These are phyloP conservation scores for Lactarius sanguifluus DNA, from an alignment of 768 basidiomycete species.

Conservation along the genomic window DNA sequence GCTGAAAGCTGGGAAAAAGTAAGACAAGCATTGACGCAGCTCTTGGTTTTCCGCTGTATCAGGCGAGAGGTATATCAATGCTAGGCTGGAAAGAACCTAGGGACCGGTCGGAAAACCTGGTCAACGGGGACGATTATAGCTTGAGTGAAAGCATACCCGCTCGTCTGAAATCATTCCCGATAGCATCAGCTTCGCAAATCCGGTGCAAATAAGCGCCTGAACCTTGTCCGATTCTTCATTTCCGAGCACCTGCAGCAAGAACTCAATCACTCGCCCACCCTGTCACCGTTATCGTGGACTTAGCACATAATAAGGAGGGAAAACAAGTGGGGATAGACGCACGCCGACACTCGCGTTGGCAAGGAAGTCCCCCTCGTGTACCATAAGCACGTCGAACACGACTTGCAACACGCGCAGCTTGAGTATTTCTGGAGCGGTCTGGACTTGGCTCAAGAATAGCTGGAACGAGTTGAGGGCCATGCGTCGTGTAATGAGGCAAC, in stretches of 20 bases:
- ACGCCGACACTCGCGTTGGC: slow-evolving; percentile 41
- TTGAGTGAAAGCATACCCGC: slow-evolving; percentile 43
- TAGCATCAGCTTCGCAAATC: slow-evolving; percentile 83
- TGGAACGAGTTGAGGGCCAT: slow-evolving; percentile 70
- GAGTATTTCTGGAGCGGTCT: slow-evolving; percentile 61
- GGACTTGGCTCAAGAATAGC: slow-evolving; percentile 76
- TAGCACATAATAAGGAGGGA: background rate
- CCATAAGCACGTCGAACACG: slow-evolving; percentile 84
- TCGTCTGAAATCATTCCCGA: slow-evolving; percentile 73
- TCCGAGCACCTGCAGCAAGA: slow-evolving; percentile 54
- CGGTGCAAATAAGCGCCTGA: slow-evolving; percentile 71
- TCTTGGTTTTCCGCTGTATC: slow-evolving; percentile 79
- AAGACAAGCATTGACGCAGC: slow-evolving; percentile 80
- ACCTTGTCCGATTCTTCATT: slow-evolving; percentile 60
- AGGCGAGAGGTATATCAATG: slow-evolving; percentile 72
- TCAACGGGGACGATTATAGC: background rate
- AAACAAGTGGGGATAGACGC: background rate
- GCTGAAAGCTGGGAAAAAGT: slow-evolving; percentile 85
- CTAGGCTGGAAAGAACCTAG: slow-evolving; percentile 50
- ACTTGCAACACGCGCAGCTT: slow-evolving; percentile 73
- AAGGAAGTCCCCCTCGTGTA: slow-evolving; percentile 69
- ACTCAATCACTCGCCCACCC: slow-evolving; percentile 64
- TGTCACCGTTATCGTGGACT: slow-evolving; percentile 28
- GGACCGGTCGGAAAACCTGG: background rate
- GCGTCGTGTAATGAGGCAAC: slow-evolving; percentile 81